phyloP scores from a whole-genome alignment of 345 rosid genomes.

The Ceriops zippeliana region DNA sequence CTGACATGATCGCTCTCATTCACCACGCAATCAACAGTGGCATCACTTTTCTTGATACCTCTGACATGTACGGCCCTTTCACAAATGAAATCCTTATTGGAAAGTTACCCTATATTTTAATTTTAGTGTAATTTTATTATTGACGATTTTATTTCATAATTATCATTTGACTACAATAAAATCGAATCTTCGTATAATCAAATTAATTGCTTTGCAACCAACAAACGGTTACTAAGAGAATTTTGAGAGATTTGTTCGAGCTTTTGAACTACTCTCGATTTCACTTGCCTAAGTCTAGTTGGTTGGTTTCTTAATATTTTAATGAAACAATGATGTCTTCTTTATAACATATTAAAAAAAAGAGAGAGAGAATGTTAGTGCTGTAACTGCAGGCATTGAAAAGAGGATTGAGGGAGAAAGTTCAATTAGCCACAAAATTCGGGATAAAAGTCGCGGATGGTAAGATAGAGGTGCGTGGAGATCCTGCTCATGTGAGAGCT shows the following conservation, averaged over 20 bases:
- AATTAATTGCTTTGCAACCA: too few relatives aligned
- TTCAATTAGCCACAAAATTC: constrained; percentile 17
- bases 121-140: too few relatives aligned
- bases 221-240: too few relatives aligned
- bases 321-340: too few relatives aligned
- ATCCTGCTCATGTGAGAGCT: constrained; percentile 4
- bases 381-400: constrained; percentile 15
- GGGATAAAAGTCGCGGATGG: not conserved
- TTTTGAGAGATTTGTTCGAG: too few relatives aligned
- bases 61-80: constrained; percentile 47
- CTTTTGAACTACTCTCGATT: too few relatives aligned
- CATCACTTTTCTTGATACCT: constrained; percentile 50
- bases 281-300: too few relatives aligned
- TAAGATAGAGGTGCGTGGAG: not conserved
- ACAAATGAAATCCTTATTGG: constrained; percentile 52
- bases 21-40: constrained; percentile 49
- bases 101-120: constrained; percentile 21
- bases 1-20: constrained; percentile 49
- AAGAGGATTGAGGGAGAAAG: constrained; percentile 13
- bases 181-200: too few relatives aligned
- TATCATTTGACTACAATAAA: too few relatives aligned
- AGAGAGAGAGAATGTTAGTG: not conserved
- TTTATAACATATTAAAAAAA: too few relatives aligned
- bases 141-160: too few relatives aligned
- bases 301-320: too few relatives aligned